phyloP scores from a whole-genome alignment of 1,284 basidiomycete genomes.

The Naganishia liquefaciens region DNA sequence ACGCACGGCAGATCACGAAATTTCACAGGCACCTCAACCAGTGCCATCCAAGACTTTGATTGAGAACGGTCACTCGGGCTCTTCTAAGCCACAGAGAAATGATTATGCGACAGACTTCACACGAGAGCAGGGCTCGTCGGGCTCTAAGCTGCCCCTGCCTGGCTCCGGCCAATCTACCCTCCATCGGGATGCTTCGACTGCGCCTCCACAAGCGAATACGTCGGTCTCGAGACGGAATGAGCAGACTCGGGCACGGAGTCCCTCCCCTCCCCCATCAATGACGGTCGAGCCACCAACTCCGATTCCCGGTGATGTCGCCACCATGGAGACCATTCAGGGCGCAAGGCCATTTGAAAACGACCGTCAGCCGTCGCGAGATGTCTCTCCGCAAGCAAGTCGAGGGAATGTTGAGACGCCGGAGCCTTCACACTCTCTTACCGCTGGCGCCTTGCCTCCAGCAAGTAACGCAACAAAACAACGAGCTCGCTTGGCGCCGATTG shows the following conservation, averaged over 20 bases:
- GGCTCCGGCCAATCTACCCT: no score
- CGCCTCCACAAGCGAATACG: no score
- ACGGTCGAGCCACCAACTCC: constrained; percentile 22
- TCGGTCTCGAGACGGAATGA: not conserved
- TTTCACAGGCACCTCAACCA: not conserved
- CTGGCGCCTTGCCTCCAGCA: no score
- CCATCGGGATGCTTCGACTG: no score
- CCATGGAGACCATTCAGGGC: constrained; percentile 17
- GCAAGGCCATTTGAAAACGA: not conserved
- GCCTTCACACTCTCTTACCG: not conserved
- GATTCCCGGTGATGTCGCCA: constrained; percentile 4
- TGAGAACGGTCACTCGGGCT: no score
- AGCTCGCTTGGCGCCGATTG: constrained; percentile 28
- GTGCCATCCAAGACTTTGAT: not conserved
- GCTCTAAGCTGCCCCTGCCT: no score
- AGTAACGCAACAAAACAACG: constrained; percentile 27
- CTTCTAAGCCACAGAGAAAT: no score
- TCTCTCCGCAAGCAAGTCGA: not conserved
- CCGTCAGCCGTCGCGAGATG: not conserved
- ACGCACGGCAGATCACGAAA: not conserved
- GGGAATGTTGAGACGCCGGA: not conserved
- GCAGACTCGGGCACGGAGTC: not conserved
- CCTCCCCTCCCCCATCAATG: constrained; percentile 18
- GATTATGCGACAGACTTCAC: no score
- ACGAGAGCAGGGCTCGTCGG: no score